Evolutionary conservation across 108 stramenopile species (phyloP).

Genomic region (Mediolabrus comicus): DNA sequence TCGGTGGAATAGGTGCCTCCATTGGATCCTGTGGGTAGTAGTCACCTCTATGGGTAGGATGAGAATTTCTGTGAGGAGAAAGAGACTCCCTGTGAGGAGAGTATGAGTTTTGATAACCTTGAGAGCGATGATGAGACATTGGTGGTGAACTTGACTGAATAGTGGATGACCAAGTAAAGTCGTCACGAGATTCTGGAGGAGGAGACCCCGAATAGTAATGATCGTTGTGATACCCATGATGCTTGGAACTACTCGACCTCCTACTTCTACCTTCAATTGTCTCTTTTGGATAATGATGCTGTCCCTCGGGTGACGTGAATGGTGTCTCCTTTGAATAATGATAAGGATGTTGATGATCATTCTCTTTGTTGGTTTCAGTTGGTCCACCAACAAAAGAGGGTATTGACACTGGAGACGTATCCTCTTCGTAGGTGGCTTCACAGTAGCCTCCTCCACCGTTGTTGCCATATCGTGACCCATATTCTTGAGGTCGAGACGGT

Average conservation of each 20-base stretch:
- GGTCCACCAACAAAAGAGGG: conserved; percentile 5
- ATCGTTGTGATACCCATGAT: not conserved
- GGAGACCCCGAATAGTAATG: not conserved
- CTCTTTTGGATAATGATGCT: conserved; percentile 1
- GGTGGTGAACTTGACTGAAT: conserved; percentile 5
- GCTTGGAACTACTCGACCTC: not conserved
- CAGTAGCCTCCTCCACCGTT: not conserved
- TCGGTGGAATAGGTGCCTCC: too few relatives aligned
- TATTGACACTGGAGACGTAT: conserved; percentile 8
- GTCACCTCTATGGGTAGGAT: not conserved
- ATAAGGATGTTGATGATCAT: too few relatives aligned
- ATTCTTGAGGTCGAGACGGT: not conserved
- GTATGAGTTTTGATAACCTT: not conserved
- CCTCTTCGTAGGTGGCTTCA: not conserved
- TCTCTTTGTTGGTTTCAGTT: conserved; percentile 6
- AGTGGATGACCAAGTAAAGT: conserved; percentile 35
- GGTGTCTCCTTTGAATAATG: too few relatives aligned
- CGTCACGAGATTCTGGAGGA: conserved; percentile 24
- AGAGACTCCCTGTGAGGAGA: not conserved
- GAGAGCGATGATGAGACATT: not conserved
- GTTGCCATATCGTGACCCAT: not conserved
- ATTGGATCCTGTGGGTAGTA: not conserved
- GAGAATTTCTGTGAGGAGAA: not conserved
- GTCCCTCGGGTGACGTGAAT: too few relatives aligned
- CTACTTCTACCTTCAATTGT: not conserved